Evolutionary conservation across 352 stramenopile species (phyloP).

Genomic region (Stramenopiles sp.): DNA sequence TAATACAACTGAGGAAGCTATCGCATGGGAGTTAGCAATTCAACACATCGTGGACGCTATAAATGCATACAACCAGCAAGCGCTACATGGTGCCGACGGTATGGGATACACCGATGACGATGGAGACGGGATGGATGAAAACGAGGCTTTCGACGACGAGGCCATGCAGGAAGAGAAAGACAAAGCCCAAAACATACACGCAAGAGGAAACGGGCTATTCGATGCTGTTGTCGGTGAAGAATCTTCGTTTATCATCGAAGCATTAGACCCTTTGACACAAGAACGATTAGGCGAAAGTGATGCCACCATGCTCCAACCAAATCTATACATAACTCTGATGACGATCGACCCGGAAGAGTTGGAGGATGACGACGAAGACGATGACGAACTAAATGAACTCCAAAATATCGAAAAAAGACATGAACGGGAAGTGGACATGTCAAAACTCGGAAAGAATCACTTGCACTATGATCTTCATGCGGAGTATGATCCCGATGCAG

Average conservation of each 20-base stretch:
- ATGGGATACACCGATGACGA: too few relatives aligned
- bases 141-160: constrained; percentile 13
- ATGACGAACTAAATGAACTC: not conserved
- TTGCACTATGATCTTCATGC: constrained; percentile 22
- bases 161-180: constrained; percentile 13
- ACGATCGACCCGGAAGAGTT: too few relatives aligned
- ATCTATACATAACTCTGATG: too few relatives aligned
- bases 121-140: too few relatives aligned
- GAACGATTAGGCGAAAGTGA: too few relatives aligned
- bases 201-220: constrained; percentile 22
- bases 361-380: constrained; percentile 14
- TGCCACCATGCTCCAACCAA: too few relatives aligned
- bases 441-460: constrained; percentile 18
- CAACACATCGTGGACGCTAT: too few relatives aligned
- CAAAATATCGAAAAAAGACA: not conserved
- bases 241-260: constrained; percentile 22
- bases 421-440: not conserved
- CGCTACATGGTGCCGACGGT: too few relatives aligned
- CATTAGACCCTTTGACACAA: too few relatives aligned
- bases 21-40: too few relatives aligned
- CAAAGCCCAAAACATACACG: constrained; percentile 24
- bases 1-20: too few relatives aligned
- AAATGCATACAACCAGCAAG: too few relatives aligned
- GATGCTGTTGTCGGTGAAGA: constrained; percentile 19
- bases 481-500: constrained; percentile 18